Conservation (phyloP, 2,329 filamentous ascomycete species). For the Colletotrichum scovillei region DNA sequence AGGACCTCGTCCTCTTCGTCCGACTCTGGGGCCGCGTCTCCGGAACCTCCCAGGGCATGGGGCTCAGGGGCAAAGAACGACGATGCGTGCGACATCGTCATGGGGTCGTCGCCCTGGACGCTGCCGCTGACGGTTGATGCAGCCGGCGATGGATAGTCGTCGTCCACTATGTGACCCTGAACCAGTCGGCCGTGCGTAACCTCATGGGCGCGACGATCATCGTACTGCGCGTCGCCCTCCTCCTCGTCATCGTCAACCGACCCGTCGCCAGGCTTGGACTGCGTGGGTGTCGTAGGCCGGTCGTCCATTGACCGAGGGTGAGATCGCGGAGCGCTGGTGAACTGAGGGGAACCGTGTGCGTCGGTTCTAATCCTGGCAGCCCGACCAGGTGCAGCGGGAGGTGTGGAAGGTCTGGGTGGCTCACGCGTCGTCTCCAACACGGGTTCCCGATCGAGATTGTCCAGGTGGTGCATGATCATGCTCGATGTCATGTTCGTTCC, state of each 20-base stretch:
- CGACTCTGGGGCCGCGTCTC: constrained; percentile 83
- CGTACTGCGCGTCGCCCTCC: constrained; percentile 67
- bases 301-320: constrained; percentile 40
- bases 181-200: constrained; percentile 92
- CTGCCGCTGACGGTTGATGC: constrained; percentile 76
- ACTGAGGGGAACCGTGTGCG: constrained; percentile 34
- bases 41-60: constrained; percentile 83
- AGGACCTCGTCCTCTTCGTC: constrained; percentile 96
- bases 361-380: constrained; percentile 28
- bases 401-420: constrained; percentile 36
- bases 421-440: constrained; percentile 50
- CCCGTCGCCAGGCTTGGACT: constrained; percentile 18
- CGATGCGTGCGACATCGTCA: constrained; percentile 83
- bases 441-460: constrained; percentile 64
- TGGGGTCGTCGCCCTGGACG: constrained; percentile 79
- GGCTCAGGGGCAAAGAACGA: constrained; percentile 80
- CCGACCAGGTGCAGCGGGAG: constrained; percentile 21
- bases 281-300: constrained; percentile 27
- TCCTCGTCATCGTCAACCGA: constrained; percentile 42
- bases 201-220: constrained; percentile 85
- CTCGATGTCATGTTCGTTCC: constrained; percentile 78
- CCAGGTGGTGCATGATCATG: constrained; percentile 78
- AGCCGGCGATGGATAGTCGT: constrained; percentile 86
- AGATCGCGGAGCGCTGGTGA: constrained; percentile 32
- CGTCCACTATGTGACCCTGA: constrained; percentile 94